Conservation (phyloP, 768 basidiomycete genomes). For the Leccinum fibrillosum region DNA sequence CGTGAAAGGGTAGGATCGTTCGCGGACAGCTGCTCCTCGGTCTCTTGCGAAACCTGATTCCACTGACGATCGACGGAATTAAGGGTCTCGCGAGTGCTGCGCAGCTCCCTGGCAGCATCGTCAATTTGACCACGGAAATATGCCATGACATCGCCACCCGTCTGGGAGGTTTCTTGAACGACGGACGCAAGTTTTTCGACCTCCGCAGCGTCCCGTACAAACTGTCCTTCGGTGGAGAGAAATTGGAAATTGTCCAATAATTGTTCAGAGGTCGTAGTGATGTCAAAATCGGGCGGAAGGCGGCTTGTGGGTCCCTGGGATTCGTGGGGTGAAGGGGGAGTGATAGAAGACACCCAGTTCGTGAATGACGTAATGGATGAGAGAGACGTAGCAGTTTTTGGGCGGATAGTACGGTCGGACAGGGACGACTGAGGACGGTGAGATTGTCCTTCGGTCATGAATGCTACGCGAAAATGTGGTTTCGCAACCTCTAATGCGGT, state of each 20-base stretch:
- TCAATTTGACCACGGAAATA: conserved; percentile 53
- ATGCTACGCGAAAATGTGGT: conserved; percentile 62
- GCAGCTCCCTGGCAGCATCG: conserved; percentile 48
- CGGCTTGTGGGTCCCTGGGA: conserved; percentile 34
- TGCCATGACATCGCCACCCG: conserved; percentile 44
- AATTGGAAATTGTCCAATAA: conserved; percentile 54
- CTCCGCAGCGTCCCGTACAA: conserved; percentile 36
- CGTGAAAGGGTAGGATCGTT: conserved; percentile 5
- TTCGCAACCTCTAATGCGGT: conserved; percentile 67
- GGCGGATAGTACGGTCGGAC: conserved; percentile 54
- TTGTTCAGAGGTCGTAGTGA: conserved; percentile 41
- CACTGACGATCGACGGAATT: conserved; percentile 44
- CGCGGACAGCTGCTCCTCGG: conserved; percentile 40
- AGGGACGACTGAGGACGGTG: conserved; percentile 51
- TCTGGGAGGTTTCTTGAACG: conserved; percentile 46
- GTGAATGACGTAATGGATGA: conserved; percentile 50
- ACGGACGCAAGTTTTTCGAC: conserved; percentile 43
- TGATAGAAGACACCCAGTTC: conserved; percentile 25
- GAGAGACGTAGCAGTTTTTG: conserved; percentile 38
- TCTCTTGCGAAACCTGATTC: conserved; percentile 41
- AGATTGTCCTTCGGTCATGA: conserved; percentile 48
- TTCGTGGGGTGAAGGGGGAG: conserved; percentile 14
- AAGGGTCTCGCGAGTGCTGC: conserved; percentile 43
- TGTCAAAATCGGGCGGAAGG: conserved; percentile 43
- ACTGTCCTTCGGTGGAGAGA: conserved; percentile 42